Conservation (phyloP, 352 stramenopile species). For the Phytophthora vignae region DNA sequence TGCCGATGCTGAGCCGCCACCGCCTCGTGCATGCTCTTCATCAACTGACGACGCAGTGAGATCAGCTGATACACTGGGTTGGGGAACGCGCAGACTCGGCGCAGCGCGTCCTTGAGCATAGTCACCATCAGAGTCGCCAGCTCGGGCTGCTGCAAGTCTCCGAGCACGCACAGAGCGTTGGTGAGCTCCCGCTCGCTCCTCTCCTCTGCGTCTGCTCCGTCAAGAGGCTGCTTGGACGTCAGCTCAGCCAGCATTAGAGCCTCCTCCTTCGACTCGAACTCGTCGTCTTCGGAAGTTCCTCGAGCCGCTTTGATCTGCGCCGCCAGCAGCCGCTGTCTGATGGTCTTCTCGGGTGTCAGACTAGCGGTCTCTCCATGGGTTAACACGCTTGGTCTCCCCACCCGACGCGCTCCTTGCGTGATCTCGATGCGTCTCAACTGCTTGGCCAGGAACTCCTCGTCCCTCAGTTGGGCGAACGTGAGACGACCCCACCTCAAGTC, state of each 20-base stretch:
- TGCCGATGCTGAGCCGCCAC: conserved; percentile 57
- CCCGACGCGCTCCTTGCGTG: conserved; percentile 39
- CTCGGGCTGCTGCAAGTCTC: conserved; percentile 51
- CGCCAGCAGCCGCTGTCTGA: conserved; percentile 32
- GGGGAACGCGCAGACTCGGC: conserved; percentile 45
- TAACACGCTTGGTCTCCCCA: neutral
- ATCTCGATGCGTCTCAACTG: conserved; percentile 71
- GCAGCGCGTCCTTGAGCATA: conserved; percentile 59
- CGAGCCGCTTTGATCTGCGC: conserved; percentile 31
- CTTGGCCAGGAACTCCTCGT: conserved; percentile 77
- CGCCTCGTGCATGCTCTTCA: conserved; percentile 67
- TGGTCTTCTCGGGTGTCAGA: conserved; percentile 21
- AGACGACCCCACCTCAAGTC: conserved; percentile 79
- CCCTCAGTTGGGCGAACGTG: conserved; percentile 60
- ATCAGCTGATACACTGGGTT: conserved; percentile 72
- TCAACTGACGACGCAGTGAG: conserved; percentile 57
- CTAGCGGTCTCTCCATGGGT: neutral
- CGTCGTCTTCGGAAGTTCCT: conserved; percentile 29
- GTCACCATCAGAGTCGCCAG: conserved; percentile 51
- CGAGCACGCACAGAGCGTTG: conserved; percentile 63
- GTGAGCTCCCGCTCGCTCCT: conserved; percentile 47
- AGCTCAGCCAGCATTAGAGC: conserved; percentile 7
- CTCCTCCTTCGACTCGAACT: conserved; percentile 31
- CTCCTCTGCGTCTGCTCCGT: conserved; percentile 10
- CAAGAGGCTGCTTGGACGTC: neutral